phyloP scores from a whole-genome alignment of 495 filamentous ascomycete species.

The Stereocaulon alpinum region DNA sequence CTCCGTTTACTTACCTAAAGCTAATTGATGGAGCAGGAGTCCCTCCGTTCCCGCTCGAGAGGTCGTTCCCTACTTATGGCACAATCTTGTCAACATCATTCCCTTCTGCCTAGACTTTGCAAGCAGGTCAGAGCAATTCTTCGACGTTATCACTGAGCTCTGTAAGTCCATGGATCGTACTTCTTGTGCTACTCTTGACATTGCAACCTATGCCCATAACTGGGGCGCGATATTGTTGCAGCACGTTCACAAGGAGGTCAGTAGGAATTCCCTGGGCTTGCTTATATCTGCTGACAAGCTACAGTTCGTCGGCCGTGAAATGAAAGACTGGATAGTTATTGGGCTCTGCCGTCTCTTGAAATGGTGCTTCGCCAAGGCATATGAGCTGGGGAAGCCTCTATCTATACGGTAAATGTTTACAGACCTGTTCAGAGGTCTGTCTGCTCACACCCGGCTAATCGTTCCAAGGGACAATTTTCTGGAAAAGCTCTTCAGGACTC shows the following conservation, averaged over 20 bases:
- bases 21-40: background rate
- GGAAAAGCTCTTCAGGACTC: conserved; percentile 50
- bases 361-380: conserved; percentile 40
- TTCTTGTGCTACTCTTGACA: conserved; percentile 38
- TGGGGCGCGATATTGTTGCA: conserved; percentile 47
- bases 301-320: conserved; percentile 43
- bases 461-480: conserved; percentile 37
- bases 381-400: conserved; percentile 33
- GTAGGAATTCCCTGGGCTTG: conserved; percentile 1
- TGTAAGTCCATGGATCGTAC: conserved; percentile 47
- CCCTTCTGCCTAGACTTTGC: conserved; percentile 36
- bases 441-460: conserved; percentile 8
- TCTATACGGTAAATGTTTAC: conserved; percentile 32
- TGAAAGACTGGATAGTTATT: conserved; percentile 37
- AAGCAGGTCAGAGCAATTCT: conserved; percentile 39
- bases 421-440: background rate
- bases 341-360: conserved; percentile 40
- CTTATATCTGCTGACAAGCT: conserved; percentile 8
- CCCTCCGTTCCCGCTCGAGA: conserved; percentile 23
- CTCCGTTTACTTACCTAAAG: background rate
- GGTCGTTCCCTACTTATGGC: conserved; percentile 41
- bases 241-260: conserved; percentile 43
- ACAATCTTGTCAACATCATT: conserved; percentile 39
- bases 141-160: conserved; percentile 39
- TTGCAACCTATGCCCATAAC: conserved; percentile 39